These are phyloP conservation scores for Wallacemonas sp. DNA, from an alignment of 208 protist genomes.

Conservation along the genomic window DNA sequence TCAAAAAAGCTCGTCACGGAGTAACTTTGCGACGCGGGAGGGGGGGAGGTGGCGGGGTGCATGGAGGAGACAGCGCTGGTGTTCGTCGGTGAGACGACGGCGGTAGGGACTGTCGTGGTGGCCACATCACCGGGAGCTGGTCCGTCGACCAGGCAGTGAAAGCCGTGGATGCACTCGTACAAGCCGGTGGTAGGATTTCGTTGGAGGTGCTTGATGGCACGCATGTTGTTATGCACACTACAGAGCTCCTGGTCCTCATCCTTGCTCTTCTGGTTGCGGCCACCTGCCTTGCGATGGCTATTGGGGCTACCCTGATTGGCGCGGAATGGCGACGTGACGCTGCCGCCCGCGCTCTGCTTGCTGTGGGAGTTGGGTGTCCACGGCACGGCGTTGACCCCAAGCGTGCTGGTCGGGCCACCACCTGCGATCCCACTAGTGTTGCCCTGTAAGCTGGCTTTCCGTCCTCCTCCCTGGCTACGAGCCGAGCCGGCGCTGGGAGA, in stretches of 20 bases:
- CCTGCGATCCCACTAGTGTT: conserved; percentile 5
- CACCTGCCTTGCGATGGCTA: conserved; percentile 32
- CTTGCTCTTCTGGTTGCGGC: conserved; percentile 57
- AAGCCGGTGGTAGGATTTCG: conserved; percentile 59
- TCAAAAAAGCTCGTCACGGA: conserved; percentile 14
- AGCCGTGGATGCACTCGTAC: conserved; percentile 87
- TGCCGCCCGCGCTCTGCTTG: conserved; percentile 8
- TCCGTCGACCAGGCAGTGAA: conserved; percentile 86
- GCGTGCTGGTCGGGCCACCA: neutral
- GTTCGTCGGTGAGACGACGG: conserved; percentile 6
- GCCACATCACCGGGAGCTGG: conserved; percentile 16
- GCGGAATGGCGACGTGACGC: conserved; percentile 6
- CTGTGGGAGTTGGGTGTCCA: conserved; percentile 13
- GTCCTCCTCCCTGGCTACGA: conserved; percentile 9
- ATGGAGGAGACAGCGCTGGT: neutral
- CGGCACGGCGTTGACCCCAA: conserved; percentile 17
- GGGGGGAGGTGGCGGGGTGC: neutral
- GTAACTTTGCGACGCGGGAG: neutral
- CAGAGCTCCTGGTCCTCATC: conserved; percentile 85
- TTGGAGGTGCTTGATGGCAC: conserved; percentile 84
- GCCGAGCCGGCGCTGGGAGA: conserved; percentile 13
- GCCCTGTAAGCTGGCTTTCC: conserved; percentile 13
- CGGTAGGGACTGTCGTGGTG: neutral
- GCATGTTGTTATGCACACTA: conserved; percentile 78
- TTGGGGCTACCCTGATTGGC: conserved; percentile 25